A percentile compares a stretch with the other conserved stretches of the same genome.
Conservation (phyloP, 768 basidiomycete genomes). For the Boletus edulis region DNA sequence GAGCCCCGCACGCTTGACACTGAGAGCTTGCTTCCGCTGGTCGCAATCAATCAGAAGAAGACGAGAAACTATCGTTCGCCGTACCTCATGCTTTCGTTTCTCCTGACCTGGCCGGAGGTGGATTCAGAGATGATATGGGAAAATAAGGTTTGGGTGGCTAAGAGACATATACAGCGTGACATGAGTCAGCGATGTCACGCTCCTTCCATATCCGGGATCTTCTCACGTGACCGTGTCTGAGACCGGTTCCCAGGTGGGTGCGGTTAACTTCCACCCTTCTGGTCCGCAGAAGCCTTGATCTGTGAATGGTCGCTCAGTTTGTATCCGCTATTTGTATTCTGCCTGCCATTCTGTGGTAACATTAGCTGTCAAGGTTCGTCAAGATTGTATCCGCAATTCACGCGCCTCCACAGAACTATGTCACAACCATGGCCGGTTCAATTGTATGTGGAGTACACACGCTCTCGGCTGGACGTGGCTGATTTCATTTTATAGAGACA, state of each 20-base stretch:
- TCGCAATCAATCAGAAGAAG: neutral
- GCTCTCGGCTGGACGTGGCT: neutral
- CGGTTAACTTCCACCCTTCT: neutral
- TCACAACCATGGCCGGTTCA: slow-evolving; percentile 24
- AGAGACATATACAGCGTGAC: slow-evolving; percentile 35
- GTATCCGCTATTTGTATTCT: neutral
- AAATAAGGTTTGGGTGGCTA: slow-evolving; percentile 34
- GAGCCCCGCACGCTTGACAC: slow-evolving; percentile 99
- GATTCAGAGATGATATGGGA: slow-evolving; percentile 22
- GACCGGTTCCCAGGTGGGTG: neutral
- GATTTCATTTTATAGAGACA: slow-evolving; percentile 7
- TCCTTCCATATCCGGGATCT: neutral
- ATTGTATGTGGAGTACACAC: slow-evolving; percentile 18
- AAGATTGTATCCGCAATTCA: slow-evolving; percentile 2
- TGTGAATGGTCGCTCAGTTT: slow-evolving; percentile 9
- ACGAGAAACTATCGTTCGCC: neutral
- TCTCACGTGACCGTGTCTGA: slow-evolving; percentile 23
- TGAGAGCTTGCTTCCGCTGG: slow-evolving; percentile 77
- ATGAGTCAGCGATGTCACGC: slow-evolving; percentile 23
- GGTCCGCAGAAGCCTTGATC: slow-evolving; percentile 1
- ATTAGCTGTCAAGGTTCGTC: slow-evolving; percentile 3
- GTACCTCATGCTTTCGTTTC: slow-evolving; percentile 33
- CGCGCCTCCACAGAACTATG: slow-evolving; percentile 18
- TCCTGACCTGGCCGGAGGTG: slow-evolving; percentile 15
- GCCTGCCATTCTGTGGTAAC: too few relatives aligned